These are phyloP conservation scores for Globisporangium uncinulatum DNA, from an alignment of 352 stramenopile species.

Conservation along the genomic window DNA sequence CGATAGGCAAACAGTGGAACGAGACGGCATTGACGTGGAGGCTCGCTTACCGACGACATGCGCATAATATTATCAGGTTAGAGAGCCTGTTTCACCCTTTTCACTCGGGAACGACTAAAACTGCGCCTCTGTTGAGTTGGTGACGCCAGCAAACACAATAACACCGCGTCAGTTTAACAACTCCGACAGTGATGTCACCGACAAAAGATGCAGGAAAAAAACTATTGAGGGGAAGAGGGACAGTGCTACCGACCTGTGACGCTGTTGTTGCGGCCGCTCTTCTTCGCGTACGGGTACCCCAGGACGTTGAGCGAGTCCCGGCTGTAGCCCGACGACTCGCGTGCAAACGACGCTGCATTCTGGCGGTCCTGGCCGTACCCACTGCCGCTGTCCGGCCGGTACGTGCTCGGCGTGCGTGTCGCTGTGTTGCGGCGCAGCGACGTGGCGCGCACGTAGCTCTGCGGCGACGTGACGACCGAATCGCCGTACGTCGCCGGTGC, in stretches of 20 bases:
- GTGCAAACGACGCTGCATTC: conserved; percentile 11
- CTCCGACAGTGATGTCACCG: too few species aligned
- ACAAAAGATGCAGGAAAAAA: not conserved
- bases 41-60: not conserved
- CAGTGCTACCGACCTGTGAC: conserved; percentile 25
- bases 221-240: not conserved
- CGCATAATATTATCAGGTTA: not conserved
- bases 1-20: too few species aligned
- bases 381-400: conserved; percentile 12
- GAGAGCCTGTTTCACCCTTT: too few species aligned
- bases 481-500: conserved; percentile 19
- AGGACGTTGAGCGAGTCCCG: conserved; percentile 76
- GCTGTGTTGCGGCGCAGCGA: conserved; percentile 51
- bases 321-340: conserved; percentile 56
- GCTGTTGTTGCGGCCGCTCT: conserved; percentile 58
- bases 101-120: not conserved
- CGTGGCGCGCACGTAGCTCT: conserved; percentile 70
- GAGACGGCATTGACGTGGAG: not conserved
- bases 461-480: conserved; percentile 54
- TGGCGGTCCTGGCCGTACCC: conserved; percentile 7
- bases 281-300: conserved; percentile 79
- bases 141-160: not conserved
- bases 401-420: conserved; percentile 3
- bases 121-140: conserved; percentile 1
- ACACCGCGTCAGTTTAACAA: not conserved